Conservation (phyloP, 495 filamentous ascomycete species). For the Xylaria venustula region DNA sequence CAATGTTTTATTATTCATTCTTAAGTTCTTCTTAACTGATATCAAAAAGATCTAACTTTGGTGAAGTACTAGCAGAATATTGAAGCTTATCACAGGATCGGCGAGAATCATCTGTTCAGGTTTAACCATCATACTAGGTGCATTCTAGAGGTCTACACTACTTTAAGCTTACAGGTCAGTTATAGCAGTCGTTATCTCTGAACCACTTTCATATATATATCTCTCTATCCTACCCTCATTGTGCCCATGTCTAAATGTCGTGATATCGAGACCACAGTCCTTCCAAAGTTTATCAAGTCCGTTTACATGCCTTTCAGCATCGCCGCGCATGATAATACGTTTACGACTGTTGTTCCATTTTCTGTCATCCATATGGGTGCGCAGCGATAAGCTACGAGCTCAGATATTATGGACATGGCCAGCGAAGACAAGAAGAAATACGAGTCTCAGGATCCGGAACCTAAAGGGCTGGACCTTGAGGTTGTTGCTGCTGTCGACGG, state of each 20-base stretch:
- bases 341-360: no score
- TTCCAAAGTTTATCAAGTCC: neutral
- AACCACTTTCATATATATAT: neutral
- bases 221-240: neutral
- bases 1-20: neutral
- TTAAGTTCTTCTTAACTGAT: no score
- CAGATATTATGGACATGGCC: neutral
- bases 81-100: neutral
- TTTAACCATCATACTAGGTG: no score
- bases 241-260: neutral
- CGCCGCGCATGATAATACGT: no score
- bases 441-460: slow-evolving; percentile 14
- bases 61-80: neutral
- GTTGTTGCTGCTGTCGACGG: slow-evolving; percentile 34
- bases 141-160: no score
- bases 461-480: slow-evolving; percentile 25
- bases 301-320: no score
- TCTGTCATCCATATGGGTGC: neutral
- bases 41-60: no score
- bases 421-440: neutral
- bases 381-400: neutral
- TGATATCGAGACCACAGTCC: neutral
- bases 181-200: no score
- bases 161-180: neutral
- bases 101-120: no score